Percentiles rank a stretch among this genome's conserved stretches.
These are phyloP conservation scores for Gynostemma pentaphyllum DNA, from an alignment of 306 rosid genomes.

Conservation along the genomic window DNA sequence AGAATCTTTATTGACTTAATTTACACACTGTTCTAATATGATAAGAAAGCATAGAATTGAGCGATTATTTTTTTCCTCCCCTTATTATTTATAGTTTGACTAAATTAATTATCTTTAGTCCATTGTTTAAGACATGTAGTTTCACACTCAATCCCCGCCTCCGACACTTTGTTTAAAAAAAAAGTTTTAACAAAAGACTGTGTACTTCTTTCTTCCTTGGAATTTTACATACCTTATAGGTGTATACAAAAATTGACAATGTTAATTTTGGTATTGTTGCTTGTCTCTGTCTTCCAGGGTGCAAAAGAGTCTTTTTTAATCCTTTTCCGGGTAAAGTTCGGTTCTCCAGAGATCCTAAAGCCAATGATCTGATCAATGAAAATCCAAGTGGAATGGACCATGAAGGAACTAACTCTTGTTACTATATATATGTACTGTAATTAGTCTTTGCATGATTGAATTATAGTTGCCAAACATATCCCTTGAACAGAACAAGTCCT, in stretches of 20 bases:
- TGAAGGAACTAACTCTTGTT: conserved; percentile 19
- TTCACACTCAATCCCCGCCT: too few species aligned
- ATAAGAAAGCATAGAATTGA: not conserved
- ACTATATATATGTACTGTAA: conserved; percentile 27
- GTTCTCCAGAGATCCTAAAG: conserved; percentile 17
- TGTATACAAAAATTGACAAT: not conserved
- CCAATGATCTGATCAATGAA: conserved; percentile 10
- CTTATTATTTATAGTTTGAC: not conserved
- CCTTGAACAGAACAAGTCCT: conserved; percentile 19
- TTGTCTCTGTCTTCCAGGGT: conserved; percentile 7
- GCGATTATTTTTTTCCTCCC: not conserved
- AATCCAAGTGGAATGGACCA: conserved; percentile 19
- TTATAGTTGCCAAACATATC: conserved; percentile 29
- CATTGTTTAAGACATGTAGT: too few species aligned
- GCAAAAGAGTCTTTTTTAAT: not conserved
- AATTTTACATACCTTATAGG: not conserved
- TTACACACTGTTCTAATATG: not conserved
- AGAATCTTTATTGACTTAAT: not conserved
- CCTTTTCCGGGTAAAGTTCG: conserved; percentile 12
- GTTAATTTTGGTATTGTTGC: conserved; percentile 6
- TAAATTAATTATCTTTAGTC: not conserved
- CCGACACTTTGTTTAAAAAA: too few species aligned
- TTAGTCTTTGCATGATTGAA: conserved; percentile 30
- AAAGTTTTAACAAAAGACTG: too few species aligned
- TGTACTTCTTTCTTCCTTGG: too few species aligned